A percentile compares a stretch with the other conserved stretches of the same genome.
These are phyloP conservation scores for Earliella scabrosa DNA, from an alignment of 1,284 basidiomycete genomes.

Conservation along the genomic window DNA sequence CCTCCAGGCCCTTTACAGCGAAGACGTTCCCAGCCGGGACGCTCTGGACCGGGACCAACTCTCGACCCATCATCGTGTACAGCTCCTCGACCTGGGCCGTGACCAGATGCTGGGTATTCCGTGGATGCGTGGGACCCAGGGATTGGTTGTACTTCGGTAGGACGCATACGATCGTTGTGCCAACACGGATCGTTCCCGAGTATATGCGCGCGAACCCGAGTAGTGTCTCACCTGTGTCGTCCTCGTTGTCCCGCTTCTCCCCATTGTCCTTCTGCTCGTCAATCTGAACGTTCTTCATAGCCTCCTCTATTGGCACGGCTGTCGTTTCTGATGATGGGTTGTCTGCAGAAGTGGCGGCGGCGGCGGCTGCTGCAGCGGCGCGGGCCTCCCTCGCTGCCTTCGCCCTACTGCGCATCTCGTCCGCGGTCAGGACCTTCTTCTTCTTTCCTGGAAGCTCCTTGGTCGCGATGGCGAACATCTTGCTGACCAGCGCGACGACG, in stretches of 20 bases:
- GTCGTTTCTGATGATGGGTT: conserved; percentile 21
- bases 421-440: conserved; percentile 77
- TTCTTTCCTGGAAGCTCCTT: conserved; percentile 89
- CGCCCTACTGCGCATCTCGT: conserved; percentile 83
- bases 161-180: conserved; percentile 72
- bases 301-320: conserved; percentile 28
- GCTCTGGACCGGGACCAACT: conserved; percentile 82
- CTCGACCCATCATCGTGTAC: conserved; percentile 98
- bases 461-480: conserved; percentile 93
- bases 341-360: conserved; percentile 18
- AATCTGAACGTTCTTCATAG: conserved; percentile 27
- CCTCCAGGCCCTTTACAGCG: conserved; percentile 89
- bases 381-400: conserved; percentile 63
- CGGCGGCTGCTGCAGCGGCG: conserved; percentile 37
- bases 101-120: conserved; percentile 74
- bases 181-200: conserved; percentile 80
- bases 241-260: conserved; percentile 25
- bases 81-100: conserved; percentile 73
- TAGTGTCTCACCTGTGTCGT: conserved; percentile 60
- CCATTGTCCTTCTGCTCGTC: conserved; percentile 22
- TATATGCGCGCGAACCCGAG: conserved; percentile 95
- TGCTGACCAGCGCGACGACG: conserved; percentile 92
- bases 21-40: conserved; percentile 98
- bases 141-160: conserved; percentile 90
- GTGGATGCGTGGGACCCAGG: conserved; percentile 68